Base-by-base conservation (phyloP, 371 early-diverging fungal species). In the Syncephalastrum contaminatum region DNA sequence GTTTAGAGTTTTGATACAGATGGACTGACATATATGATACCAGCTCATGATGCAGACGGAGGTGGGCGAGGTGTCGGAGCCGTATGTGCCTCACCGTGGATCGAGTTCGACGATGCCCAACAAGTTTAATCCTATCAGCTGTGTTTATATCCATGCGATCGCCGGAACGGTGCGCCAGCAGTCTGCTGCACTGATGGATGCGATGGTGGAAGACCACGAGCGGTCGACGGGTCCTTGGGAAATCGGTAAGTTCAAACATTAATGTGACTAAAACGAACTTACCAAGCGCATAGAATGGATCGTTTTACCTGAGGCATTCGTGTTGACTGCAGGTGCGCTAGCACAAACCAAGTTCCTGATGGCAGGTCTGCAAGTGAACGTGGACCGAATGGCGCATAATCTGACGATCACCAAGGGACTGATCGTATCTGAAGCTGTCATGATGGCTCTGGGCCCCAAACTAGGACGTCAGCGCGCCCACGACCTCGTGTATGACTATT, bases 31-130 rank as follows among this genome's bases (percentile, higher is more conserved):
- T 6, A 15, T 2, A 21, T 15, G 36, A n/a, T 6, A 12, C 44
- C 6, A 62, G 62, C 25, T 62, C 10, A 62, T 62, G 62, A 62
- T 62, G 62, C 62, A 62, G 49, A 62, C 62, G 14, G 62, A 62
- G 53, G 62, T 62, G 12, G 62, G 62, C 3, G 62, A 62, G 39
- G 62, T 62, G n/a, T 56, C 62, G 30, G 62, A 62, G 43, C 56
- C 56, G 10, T 62, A 53, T 53, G 50, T 62, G 13, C 57, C 56
- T 22, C 62, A 62, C 21, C 52, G 62, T 16, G 62, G 62, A 30
- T 62, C 62, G 13, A 62, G 62, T 20, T 62, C 62, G 15, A 57
- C 62, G 2, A 62, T 62, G 62, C 62, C 62, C 20, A 62, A 62
- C 30, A 62, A 62, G 16, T 56, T 62, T 24, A 62, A 62, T 41